Evolutionary conservation across 352 stramenopile genomes (phyloP).

Genomic region (Elongisporangium prolatum): DNA sequence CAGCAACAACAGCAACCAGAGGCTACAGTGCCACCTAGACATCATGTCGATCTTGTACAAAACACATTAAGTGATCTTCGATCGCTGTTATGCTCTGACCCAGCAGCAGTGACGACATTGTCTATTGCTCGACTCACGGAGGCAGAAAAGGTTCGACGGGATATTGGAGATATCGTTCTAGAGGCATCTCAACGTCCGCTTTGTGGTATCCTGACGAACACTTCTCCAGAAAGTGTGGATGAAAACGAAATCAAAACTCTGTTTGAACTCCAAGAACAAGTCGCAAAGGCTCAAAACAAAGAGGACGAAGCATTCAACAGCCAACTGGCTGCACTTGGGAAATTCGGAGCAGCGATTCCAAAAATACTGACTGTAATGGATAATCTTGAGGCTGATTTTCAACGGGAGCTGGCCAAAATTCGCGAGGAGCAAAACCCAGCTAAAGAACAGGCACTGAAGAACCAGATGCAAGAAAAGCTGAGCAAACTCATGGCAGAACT

Average conservation of each 20-base stretch:
- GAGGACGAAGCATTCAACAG: conserved; percentile 37
- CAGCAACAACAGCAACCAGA: conserved; percentile 10
- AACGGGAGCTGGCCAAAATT: conserved; percentile 26
- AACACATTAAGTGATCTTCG: conserved; percentile 30
- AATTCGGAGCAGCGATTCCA: conserved; percentile 36
- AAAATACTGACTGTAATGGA: conserved; percentile 32
- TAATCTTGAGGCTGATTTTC: conserved; percentile 40
- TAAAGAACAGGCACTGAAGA: conserved; percentile 32
- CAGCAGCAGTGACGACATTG: conserved; percentile 38
- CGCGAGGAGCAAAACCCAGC: conserved; percentile 57
- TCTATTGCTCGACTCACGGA: conserved; percentile 44
- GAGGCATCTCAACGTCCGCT: conserved; percentile 36
- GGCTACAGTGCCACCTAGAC: conserved; percentile 13
- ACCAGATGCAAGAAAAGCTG: conserved; percentile 36
- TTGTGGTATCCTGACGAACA: not conserved
- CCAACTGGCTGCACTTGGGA: conserved; percentile 23
- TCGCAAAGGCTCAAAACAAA: conserved; percentile 45
- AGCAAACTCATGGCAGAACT: conserved; percentile 18
- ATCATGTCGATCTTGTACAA: conserved; percentile 22
- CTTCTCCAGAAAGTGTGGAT: not conserved
- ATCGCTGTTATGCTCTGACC: conserved; percentile 34
- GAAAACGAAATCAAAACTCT: conserved; percentile 17
- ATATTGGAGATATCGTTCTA: conserved; percentile 44
- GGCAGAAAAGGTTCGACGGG: conserved; percentile 44
- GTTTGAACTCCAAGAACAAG: conserved; percentile 29